Conservation (phyloP, 2,329 filamentous ascomycete genomes). For the Pyricularia sp. region DNA sequence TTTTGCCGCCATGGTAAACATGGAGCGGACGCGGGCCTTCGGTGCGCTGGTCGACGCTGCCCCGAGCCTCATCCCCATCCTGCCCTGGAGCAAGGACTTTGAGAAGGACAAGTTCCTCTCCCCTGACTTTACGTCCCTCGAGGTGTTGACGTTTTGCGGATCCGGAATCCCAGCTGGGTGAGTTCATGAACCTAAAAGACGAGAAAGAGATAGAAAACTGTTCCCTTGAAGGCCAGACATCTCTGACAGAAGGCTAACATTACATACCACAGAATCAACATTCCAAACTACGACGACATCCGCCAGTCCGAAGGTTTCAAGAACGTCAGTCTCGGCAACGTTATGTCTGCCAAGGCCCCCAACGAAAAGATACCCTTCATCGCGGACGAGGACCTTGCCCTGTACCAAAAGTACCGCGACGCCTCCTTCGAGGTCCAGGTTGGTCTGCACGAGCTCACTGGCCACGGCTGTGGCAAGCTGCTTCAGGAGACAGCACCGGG, state of each 20-base stretch:
- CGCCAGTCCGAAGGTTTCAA: conserved; percentile 82
- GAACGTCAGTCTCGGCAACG: conserved; percentile 88
- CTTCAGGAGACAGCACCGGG: conserved; percentile 80
- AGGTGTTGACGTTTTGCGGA: conserved; percentile 74
- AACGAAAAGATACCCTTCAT: conserved; percentile 93
- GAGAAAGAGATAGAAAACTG: not conserved
- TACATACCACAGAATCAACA: conserved; percentile 38
- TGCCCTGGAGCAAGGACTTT: conserved; percentile 83
- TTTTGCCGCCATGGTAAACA: conserved; percentile 75
- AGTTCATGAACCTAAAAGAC: not conserved
- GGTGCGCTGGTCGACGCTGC: conserved; percentile 75
- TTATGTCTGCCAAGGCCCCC: conserved; percentile 81
- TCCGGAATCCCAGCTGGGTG: conserved; percentile 55
- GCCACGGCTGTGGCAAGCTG: conserved; percentile 89
- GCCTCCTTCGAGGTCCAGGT: conserved; percentile 92
- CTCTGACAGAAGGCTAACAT: not conserved
- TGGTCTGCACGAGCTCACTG: conserved; percentile 78
- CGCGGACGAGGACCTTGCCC: conserved; percentile 60
- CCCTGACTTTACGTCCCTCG: conserved; percentile 90
- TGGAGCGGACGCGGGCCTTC: conserved; percentile 84
- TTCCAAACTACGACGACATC: conserved; percentile 67
- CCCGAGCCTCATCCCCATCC: conserved; percentile 72
- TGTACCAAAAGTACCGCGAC: conserved; percentile 79
- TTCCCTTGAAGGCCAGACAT: not conserved
- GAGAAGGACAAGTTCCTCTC: conserved; percentile 95